Conservation (phyloP, 441 rosid species). For the Adansonia madagascariensis region DNA sequence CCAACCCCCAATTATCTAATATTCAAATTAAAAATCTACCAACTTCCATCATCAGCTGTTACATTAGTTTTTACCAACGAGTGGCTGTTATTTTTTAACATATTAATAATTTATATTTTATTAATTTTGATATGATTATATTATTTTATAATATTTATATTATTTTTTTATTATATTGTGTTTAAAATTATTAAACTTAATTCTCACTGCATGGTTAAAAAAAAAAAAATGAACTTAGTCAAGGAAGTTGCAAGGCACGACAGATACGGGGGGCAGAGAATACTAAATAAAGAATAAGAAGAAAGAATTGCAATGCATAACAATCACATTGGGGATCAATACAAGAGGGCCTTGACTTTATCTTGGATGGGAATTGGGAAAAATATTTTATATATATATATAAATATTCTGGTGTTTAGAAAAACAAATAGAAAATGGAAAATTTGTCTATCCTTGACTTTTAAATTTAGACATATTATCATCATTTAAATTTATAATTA, state of each 20-base stretch:
- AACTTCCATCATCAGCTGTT: neutral
- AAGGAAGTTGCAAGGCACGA: conserved; percentile 16
- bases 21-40: too few relatives aligned
- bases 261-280: neutral
- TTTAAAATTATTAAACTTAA: too few relatives aligned
- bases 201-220: neutral
- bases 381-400: neutral
- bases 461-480: too few relatives aligned
- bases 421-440: neutral
- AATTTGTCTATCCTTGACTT: neutral
- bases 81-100: too few relatives aligned
- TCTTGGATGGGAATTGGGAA: neutral
- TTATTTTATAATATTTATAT: too few relatives aligned
- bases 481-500: too few relatives aligned
- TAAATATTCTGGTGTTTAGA: neutral
- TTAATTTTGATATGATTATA: too few relatives aligned
- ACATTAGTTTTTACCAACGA: neutral
- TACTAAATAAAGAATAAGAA: neutral
- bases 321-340: neutral
- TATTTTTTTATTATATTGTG: too few relatives aligned
- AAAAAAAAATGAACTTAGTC: neutral
- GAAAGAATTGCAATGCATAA: neutral
- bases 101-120: too few relatives aligned
- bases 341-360: neutral
- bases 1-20: conserved; percentile 3